Conservation (phyloP, 148 eudicot species). For the Chenopodium berlandieri region DNA sequence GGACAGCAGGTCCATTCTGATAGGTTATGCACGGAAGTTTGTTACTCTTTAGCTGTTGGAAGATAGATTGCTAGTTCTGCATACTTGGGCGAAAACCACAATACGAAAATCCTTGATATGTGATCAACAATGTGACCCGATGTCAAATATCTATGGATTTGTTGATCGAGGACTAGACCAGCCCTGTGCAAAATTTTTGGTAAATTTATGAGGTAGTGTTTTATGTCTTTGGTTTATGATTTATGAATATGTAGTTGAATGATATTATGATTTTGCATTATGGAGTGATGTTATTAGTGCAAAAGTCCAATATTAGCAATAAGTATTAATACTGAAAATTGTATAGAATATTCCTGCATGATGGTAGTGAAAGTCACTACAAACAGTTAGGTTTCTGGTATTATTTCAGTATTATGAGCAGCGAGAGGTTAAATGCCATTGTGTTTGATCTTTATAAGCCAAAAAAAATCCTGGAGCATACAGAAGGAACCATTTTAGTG, state of each 20-base stretch:
- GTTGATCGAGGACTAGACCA: constrained; percentile 6
- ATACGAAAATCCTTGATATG: background rate
- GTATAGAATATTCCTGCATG: constrained; percentile 20
- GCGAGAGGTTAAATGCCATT: background rate
- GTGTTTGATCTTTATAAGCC: background rate
- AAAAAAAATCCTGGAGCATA: background rate
- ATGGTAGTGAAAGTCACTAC: background rate
- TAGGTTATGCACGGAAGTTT: background rate
- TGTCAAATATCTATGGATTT: background rate
- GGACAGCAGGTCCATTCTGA: constrained; percentile 50
- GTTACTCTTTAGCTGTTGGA: background rate
- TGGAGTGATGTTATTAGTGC: background rate
- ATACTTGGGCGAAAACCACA: background rate
- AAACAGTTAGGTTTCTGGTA: background rate
- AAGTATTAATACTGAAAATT: background rate
- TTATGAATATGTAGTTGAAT: background rate
- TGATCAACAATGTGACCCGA: background rate
- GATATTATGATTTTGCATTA: background rate
- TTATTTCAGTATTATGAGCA: background rate
- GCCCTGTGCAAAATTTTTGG: constrained; percentile 21
- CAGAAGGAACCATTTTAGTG: background rate
- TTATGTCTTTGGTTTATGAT: no score
- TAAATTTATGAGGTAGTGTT: constrained; percentile 11
- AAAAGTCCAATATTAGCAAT: background rate
- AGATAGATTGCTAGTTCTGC: constrained; percentile 2